Evolutionary conservation across 73 alveolate species (phyloP).

Genomic region (Urostyla sp.): DNA sequence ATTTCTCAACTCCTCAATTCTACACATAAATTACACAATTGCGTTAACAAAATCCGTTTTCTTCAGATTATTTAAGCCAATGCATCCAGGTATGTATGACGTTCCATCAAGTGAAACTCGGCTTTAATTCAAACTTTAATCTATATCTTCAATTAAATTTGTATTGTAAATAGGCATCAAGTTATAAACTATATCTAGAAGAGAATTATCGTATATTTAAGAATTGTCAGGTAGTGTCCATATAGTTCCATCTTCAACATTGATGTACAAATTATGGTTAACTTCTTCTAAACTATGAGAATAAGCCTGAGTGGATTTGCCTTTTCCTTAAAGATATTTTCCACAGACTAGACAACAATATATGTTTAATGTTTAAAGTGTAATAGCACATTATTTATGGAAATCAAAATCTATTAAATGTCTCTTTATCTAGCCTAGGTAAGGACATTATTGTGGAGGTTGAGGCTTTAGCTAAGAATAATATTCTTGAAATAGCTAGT

Average conservation of each 20-base stretch:
- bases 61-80: constrained; percentile 95
- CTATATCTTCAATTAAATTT: constrained; percentile 75
- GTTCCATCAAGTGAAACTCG: constrained; percentile 91
- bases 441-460: constrained; percentile 83
- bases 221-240: constrained; percentile 97
- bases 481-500: too few relatives aligned
- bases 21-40: constrained; percentile 89
- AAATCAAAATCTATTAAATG: constrained; percentile 96
- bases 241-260: constrained; percentile 81
- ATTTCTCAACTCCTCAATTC: constrained; percentile 85
- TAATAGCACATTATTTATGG: constrained; percentile 95
- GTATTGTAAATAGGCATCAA: constrained; percentile 87
- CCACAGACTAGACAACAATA: constrained; percentile 98
- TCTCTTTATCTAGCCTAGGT: constrained; percentile 89
- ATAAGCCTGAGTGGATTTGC: constrained; percentile 90
- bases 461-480: too few relatives aligned
- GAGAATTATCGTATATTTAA: constrained; percentile 90
- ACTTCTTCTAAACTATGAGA: constrained; percentile 91
- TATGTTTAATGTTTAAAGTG: constrained; percentile 90
- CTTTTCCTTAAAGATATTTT: constrained; percentile 95
- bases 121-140: constrained; percentile 67
- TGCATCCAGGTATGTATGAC: constrained; percentile 82
- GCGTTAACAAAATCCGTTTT: constrained; percentile 95
- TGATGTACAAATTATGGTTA: constrained; percentile 92
- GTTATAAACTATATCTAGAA: constrained; percentile 83